Conservation (phyloP, 1,284 basidiomycete species). For the Trichosporon sp. region DNA sequence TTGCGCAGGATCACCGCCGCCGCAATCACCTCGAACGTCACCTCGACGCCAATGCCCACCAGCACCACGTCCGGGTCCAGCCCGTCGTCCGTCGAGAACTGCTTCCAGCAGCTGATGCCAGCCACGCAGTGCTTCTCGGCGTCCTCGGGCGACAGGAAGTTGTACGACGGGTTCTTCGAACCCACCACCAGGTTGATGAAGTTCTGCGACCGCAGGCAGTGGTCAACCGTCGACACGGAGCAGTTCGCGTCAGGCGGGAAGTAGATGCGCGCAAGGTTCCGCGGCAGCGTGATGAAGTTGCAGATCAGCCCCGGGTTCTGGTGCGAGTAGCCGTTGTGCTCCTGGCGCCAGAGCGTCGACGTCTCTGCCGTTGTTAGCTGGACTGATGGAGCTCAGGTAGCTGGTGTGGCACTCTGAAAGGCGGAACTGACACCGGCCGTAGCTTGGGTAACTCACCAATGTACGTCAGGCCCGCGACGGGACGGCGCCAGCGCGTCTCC, state of each 20-base stretch:
- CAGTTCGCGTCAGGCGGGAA: conserved; percentile 86
- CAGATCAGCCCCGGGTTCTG: conserved; percentile 81
- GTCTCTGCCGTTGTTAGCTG: conserved; percentile 11
- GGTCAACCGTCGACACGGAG: conserved; percentile 67
- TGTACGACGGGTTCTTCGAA: conserved; percentile 62
- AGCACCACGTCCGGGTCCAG: conserved; percentile 55
- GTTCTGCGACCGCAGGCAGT: conserved; percentile 75
- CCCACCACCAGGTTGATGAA: conserved; percentile 65
- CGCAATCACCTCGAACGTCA: conserved; percentile 54
- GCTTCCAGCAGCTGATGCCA: conserved; percentile 55
- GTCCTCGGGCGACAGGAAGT: conserved; percentile 49
- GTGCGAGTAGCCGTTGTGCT: conserved; percentile 67
- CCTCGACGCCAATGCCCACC: conserved; percentile 52
- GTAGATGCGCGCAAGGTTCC: conserved; percentile 71
- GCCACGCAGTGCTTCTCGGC: conserved; percentile 66
- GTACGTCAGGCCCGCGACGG: conserved; percentile 35
- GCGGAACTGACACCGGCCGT: too few species aligned
- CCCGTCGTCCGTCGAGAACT: conserved; percentile 52
- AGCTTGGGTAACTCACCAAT: background rate
- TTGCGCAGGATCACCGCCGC: conserved; percentile 69
- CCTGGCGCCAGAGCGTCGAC: conserved; percentile 62
- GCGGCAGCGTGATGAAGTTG: conserved; percentile 70
- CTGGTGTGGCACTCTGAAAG: too few species aligned
- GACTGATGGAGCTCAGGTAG: too few species aligned
- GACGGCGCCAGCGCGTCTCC: conserved; percentile 72